Base-by-base conservation (phyloP, 1,284 basidiomycete species). In the Ceratobasidium sp. region DNA sequence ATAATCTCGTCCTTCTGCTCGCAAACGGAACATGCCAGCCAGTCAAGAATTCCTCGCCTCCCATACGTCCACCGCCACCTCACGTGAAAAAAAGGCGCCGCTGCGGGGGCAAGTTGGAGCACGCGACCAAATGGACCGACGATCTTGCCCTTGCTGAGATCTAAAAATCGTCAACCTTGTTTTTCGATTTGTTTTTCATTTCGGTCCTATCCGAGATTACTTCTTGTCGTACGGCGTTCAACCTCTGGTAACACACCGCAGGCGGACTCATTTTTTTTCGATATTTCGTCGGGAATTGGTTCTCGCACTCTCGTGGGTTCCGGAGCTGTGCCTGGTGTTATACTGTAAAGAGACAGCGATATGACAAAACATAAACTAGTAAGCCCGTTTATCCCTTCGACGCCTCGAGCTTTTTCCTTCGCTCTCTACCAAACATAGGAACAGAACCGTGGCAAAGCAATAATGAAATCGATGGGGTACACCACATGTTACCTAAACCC, bases 401-500 rank as follows among this genome's bases (percentile, higher is more conserved):
- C 61, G 28, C 10, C 39, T 39, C 42, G 40, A 44, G 20, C n/a
- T 64, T 20, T 64, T 20, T 61, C 15, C 26, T 7, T 33, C 28
- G 9, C n/a, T 10, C 61, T 64, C 33, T 39, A 33, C 39, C 28
- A 61, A 61, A 61, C 39, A 12, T 26, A 40, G 58, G 39, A 61
- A 40, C 58, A 33, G 44, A 53, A 69, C 33, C 67, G 49, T 20
- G 15, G 33, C 53, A 33, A n/a, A 53, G 33, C 1, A 7, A 70
- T 33, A 70, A 70, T 70, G 68, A 70, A 70, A 70, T 70, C 53
- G 68, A 58, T 70, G 53, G 53, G 33, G 33, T 61, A 33, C 13
- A 61, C 60, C 61, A 70, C 51, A 70, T 70, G 68, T 20, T 5
- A 39, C 28, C 60, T 55, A 13, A 18, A 18, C n/a, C 51, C 18